Evolutionary conservation across 2,329 filamentous ascomycete species (phyloP).

Genomic region (Cadophora sp.): DNA sequence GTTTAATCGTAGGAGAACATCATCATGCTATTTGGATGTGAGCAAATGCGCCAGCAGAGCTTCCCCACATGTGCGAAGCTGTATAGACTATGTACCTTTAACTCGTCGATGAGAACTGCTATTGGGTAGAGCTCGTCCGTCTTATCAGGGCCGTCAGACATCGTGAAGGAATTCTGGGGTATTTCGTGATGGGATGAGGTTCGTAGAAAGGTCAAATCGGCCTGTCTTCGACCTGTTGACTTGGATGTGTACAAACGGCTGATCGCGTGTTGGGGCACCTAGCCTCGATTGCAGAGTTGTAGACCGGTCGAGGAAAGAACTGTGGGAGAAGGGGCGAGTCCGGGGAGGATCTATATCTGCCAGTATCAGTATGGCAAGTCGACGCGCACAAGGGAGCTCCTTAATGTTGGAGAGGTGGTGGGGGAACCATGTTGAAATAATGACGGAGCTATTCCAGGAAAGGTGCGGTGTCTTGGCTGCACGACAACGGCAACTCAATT

Average conservation of each 20-base stretch:
- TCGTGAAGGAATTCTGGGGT: constrained; percentile 58
- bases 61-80: constrained; percentile 14
- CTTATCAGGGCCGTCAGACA: constrained; percentile 88
- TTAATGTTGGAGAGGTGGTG: constrained; percentile 34
- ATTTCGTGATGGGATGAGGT: constrained; percentile 42
- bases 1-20: constrained; percentile 96
- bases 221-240: constrained; percentile 44
- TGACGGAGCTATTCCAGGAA: constrained; percentile 37
- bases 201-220: constrained; percentile 43
- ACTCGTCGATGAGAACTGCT: constrained; percentile 98
- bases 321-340: background rate
- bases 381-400: constrained; percentile 25
- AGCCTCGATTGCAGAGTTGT: constrained; percentile 30
- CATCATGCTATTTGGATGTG: constrained; percentile 77
- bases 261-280: constrained; percentile 43
- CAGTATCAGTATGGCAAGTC: constrained; percentile 30
- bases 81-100: constrained; percentile 73
- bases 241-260: constrained; percentile 36
- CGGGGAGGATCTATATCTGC: constrained; percentile 20
- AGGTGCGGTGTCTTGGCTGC: constrained; percentile 23
- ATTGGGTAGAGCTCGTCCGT: constrained; percentile 99
- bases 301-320: constrained; percentile 8
- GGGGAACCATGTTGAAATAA: constrained; percentile 33
- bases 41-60: constrained; percentile 26
- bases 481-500: constrained; percentile 30